These are phyloP conservation scores for Claviceps maximensis DNA, from an alignment of 2,329 filamentous ascomycete species.

Conservation along the genomic window DNA sequence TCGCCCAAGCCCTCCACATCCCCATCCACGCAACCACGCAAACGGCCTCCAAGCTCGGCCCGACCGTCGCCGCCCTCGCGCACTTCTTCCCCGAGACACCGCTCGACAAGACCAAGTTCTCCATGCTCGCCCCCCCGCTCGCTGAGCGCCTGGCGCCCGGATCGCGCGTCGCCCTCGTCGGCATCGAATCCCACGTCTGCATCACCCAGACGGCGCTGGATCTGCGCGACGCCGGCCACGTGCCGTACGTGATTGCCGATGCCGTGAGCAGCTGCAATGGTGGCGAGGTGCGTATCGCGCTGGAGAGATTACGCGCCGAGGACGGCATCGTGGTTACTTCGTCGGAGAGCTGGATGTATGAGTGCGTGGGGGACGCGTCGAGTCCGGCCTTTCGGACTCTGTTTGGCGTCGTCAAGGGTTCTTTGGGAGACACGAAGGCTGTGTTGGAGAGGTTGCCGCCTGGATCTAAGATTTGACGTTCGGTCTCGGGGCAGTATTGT, in stretches of 20 bases:
- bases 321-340: conserved; percentile 64
- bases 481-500: too few relatives aligned
- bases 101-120: conserved; percentile 80
- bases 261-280: conserved; percentile 79
- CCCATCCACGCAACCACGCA: conserved; percentile 83
- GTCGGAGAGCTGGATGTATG: conserved; percentile 82
- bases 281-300: conserved; percentile 66
- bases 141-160: conserved; percentile 21
- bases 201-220: conserved; percentile 86
- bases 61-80: conserved; percentile 61
- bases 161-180: conserved; percentile 62
- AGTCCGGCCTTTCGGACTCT: conserved; percentile 61
- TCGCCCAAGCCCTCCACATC: conserved; percentile 51
- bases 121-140: conserved; percentile 68
- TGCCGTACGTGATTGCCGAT: conserved; percentile 79
- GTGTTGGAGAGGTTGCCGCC: conserved; percentile 48
- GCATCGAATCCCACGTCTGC: conserved; percentile 91
- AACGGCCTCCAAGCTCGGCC: conserved; percentile 62
- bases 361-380: conserved; percentile 71
- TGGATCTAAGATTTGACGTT: conserved; percentile 40
- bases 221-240: conserved; percentile 58
- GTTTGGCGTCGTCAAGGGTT: conserved; percentile 67
- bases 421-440: conserved; percentile 53
- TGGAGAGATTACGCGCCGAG: conserved; percentile 60
- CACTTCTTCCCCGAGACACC: conserved; percentile 39